phyloP scores from a whole-genome alignment of 2,329 filamentous ascomycete genomes.

The Fonsecaea multimorphosa region DNA sequence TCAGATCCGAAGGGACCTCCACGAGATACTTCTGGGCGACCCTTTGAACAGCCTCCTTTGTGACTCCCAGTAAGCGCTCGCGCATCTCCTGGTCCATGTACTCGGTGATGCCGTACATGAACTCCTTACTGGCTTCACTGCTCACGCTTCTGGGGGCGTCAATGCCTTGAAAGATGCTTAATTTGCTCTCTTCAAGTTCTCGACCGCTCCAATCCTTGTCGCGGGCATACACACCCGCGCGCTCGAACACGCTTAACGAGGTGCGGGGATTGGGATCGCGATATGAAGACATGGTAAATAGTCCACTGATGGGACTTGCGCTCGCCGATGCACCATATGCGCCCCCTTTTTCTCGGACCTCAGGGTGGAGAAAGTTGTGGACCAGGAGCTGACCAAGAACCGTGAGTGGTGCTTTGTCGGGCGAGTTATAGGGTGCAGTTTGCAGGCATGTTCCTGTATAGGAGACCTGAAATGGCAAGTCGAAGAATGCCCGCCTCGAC shows the following conservation, averaged over 20 bases:
- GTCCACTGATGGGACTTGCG: constrained; percentile 75
- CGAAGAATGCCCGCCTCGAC: constrained; percentile 79
- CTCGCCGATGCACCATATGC: constrained; percentile 94
- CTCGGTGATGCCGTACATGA: constrained; percentile 82
- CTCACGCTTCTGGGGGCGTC: constrained; percentile 89
- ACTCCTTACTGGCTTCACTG: constrained; percentile 83
- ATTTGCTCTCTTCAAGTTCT: constrained; percentile 94
- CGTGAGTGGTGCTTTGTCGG: constrained; percentile 78
- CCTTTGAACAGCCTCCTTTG: constrained; percentile 75
- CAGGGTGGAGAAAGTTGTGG: constrained; percentile 94
- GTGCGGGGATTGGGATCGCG: constrained; percentile 94
- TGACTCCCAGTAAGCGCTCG: constrained; percentile 85
- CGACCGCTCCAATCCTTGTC: constrained; percentile 80
- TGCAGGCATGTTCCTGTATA: constrained; percentile 84
- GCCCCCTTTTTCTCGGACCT: constrained; percentile 96
- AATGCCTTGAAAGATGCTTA: constrained; percentile 88
- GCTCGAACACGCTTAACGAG: constrained; percentile 81
- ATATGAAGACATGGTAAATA: constrained; percentile 96
- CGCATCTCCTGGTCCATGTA: constrained; percentile 87
- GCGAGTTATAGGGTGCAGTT: constrained; percentile 80
- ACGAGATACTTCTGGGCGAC: constrained; percentile 84
- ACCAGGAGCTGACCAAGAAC: constrained; percentile 91
- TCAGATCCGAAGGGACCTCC: constrained; percentile 64
- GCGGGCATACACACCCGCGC: constrained; percentile 80
- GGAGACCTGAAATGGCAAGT: constrained; percentile 95